Percentiles rank a stretch among this genome's conserved stretches.
phyloP scores from a whole-genome alignment of 2,329 filamentous ascomycete species.

The Geosmithia putterillii region DNA sequence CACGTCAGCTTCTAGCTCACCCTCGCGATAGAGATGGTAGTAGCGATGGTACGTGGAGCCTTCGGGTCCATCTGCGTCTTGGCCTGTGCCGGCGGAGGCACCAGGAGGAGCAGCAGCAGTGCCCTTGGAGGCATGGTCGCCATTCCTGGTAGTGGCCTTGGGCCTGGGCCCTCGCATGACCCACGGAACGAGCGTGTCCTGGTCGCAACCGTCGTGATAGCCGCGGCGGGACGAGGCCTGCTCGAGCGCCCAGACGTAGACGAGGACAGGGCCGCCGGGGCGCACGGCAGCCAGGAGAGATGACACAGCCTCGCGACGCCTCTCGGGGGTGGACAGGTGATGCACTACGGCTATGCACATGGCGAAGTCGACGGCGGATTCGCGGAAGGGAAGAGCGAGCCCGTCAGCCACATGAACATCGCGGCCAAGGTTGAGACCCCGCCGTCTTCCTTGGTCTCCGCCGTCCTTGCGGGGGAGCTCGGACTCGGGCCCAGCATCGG shows the following conservation, averaged over 20 bases:
- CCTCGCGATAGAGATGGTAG: conserved; percentile 82
- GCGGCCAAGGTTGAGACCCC: conserved; percentile 37
- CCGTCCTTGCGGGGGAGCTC: no score
- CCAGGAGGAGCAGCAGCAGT: not conserved
- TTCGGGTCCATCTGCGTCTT: not conserved
- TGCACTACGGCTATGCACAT: conserved; percentile 93
- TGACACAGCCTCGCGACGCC: conserved; percentile 61
- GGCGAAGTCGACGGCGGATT: conserved; percentile 56
- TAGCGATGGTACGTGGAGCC: conserved; percentile 70
- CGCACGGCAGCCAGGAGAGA: conserved; percentile 58
- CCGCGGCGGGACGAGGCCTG: conserved; percentile 76
- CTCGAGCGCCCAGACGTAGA: conserved; percentile 95
- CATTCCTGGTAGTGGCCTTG: not conserved
- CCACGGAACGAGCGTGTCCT: conserved; percentile 96
- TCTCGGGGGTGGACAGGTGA: conserved; percentile 68
- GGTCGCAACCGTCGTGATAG: conserved; percentile 72
- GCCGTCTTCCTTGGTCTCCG: not conserved
- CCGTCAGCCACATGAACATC: conserved; percentile 65
- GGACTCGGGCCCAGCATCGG: no score
- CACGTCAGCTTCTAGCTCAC: conserved; percentile 77
- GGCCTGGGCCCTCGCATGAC: conserved; percentile 39
- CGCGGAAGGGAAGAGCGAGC: conserved; percentile 68
- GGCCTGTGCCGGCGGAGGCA: no score
- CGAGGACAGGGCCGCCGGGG: conserved; percentile 52
- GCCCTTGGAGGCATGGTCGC: not conserved